These are phyloP conservation scores for Linnemannia hyalina DNA, from an alignment of 192 early-diverging fungal genomes.

Conservation along the genomic window DNA sequence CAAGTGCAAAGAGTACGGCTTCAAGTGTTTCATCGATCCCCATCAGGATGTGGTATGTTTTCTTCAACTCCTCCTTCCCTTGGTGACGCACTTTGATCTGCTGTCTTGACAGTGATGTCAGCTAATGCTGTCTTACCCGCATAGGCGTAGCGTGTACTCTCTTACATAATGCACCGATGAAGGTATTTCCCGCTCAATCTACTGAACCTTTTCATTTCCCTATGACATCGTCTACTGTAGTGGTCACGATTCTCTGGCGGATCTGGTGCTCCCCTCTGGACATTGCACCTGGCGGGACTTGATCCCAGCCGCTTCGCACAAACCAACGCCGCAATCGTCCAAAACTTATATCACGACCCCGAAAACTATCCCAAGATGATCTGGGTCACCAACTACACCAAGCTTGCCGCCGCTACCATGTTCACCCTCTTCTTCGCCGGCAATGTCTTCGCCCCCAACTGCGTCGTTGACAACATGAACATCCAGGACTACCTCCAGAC, in stretches of 20 bases:
- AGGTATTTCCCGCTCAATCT: not conserved
- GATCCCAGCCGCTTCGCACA: slow-evolving; percentile 57
- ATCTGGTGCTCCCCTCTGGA: slow-evolving; percentile 72
- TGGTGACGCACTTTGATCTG: too few relatives aligned
- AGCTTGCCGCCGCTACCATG: slow-evolving; percentile 68
- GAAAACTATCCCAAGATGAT: slow-evolving; percentile 70
- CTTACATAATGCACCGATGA: not conserved
- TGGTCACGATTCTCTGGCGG: slow-evolving; percentile 72
- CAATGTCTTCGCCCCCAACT: slow-evolving; percentile 61
- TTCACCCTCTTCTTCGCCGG: slow-evolving; percentile 70
- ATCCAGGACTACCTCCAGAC: slow-evolving; percentile 72
- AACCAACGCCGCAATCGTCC: slow-evolving; percentile 69
- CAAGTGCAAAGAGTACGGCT: slow-evolving; percentile 60
- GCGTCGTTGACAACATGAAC: slow-evolving; percentile 62
- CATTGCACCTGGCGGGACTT: slow-evolving; percentile 63
- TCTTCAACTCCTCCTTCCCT: not conserved
- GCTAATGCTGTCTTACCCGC: too few relatives aligned
- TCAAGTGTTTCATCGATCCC: slow-evolving; percentile 69
- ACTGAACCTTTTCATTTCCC: not conserved
- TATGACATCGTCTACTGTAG: slow-evolving; percentile 28
- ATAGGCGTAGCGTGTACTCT: too few relatives aligned
- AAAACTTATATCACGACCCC: slow-evolving; percentile 60
- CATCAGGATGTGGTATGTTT: slow-evolving; percentile 69
- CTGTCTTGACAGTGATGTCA: not conserved
- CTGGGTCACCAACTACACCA: slow-evolving; percentile 71